Conservation (phyloP, 352 stramenopile genomes). For the Phytophthora ramorum region DNA sequence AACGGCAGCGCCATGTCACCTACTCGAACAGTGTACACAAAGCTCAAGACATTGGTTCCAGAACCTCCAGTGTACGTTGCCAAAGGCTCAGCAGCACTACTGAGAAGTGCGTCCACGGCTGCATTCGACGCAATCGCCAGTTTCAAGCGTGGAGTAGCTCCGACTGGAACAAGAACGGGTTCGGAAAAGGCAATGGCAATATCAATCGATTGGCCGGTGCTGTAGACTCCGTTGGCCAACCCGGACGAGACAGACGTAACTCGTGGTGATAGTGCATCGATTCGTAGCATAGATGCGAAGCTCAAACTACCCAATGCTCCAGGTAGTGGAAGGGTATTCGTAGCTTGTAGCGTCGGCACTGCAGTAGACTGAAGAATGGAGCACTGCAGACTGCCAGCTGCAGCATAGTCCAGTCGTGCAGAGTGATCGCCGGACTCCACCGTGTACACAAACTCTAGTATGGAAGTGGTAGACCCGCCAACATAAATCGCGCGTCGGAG, state of each 20-base stretch:
- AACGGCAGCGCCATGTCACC: constrained; percentile 69
- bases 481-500: constrained; percentile 46
- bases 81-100: constrained; percentile 2
- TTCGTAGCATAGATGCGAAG: constrained; percentile 38
- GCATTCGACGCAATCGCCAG: constrained; percentile 53
- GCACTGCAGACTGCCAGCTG: constrained; percentile 49
- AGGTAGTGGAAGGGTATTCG: constrained; percentile 48
- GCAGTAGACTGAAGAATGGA: constrained; percentile 58
- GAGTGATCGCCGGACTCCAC: constrained; percentile 56
- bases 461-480: constrained; percentile 53
- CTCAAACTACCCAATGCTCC: constrained; percentile 54
- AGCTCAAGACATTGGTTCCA: constrained; percentile 45
- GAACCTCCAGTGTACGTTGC: constrained; percentile 50
- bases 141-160: constrained; percentile 35
- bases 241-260: constrained; percentile 58
- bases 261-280: constrained; percentile 53
- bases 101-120: constrained; percentile 9
- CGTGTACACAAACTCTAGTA: constrained; percentile 65
- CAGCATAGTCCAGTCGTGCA: constrained; percentile 58
- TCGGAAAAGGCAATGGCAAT: constrained; percentile 67
- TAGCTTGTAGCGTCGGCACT: constrained; percentile 46
- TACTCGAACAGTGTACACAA: constrained; percentile 43
- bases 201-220: constrained; percentile 60
- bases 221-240: constrained; percentile 60
- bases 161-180: constrained; percentile 38